phyloP scores from a whole-genome alignment of 257 asterid genomes.

The Penstemon eatonii region DNA sequence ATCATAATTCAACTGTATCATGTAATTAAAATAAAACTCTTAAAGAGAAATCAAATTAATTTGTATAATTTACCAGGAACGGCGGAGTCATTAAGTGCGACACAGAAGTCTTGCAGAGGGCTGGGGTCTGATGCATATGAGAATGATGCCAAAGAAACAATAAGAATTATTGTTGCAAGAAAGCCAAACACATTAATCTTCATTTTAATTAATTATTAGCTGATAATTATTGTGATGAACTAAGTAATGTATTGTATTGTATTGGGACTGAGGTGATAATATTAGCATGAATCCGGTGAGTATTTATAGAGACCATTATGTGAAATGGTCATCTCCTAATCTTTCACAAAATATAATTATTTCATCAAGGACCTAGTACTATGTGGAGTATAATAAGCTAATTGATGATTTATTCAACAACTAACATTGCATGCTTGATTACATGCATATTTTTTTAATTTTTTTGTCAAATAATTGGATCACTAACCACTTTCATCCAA shows the following conservation, averaged over 20 bases:
- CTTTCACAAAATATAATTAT: neutral
- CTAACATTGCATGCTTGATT: too few relatives aligned
- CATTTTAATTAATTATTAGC: neutral
- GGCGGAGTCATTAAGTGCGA: constrained; percentile 26
- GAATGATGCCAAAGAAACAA: neutral
- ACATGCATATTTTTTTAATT: too few relatives aligned
- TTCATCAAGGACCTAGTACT: too few relatives aligned
- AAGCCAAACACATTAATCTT: neutral
- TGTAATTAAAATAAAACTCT: too few relatives aligned
- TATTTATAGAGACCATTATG: constrained; percentile 13
- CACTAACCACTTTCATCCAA: too few relatives aligned
- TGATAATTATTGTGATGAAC: neutral
- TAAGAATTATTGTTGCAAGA: neutral
- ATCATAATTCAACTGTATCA: neutral
- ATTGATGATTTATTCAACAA: too few relatives aligned
- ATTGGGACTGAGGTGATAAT: neutral
- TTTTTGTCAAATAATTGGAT: too few relatives aligned
- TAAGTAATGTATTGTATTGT: neutral
- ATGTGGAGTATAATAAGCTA: too few relatives aligned
- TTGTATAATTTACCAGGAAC: constrained; percentile 8
- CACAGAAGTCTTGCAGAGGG: constrained; percentile 38
- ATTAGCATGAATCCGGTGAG: neutral
- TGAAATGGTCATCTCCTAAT: constrained; percentile 2
- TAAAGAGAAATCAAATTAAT: neutral
- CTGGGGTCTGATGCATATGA: constrained; percentile 26